Conservation (phyloP, 2,329 filamentous ascomycete genomes). For the Colletotrichum tropicicola region DNA sequence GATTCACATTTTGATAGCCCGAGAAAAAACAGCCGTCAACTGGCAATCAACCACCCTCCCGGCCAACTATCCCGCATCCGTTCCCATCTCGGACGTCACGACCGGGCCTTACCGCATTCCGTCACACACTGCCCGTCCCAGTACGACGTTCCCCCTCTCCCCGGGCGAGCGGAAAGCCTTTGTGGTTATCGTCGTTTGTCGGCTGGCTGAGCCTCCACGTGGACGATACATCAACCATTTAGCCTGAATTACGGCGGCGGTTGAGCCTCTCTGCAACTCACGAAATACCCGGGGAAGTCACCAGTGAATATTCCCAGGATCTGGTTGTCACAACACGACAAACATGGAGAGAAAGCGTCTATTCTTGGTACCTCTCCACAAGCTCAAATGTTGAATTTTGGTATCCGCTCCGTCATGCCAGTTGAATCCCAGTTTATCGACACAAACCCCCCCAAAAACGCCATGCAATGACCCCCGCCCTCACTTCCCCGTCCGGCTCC, state of each 20-base stretch:
- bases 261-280: neutral
- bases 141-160: conserved; percentile 5
- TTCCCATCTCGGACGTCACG: neutral
- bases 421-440: neutral
- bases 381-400: neutral
- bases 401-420: conserved; percentile 20
- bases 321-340: neutral
- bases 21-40: too few species aligned
- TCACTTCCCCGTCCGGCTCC: conserved; percentile 31
- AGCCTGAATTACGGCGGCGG: conserved; percentile 3
- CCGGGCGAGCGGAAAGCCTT: conserved; percentile 11
- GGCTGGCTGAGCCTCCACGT: neutral
- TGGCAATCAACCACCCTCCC: neutral
- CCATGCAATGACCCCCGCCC: neutral
- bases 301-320: neutral
- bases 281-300: too few species aligned
- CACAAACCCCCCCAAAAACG: neutral
- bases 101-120: neutral
- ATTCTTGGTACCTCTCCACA: too few species aligned
- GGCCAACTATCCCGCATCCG: neutral
- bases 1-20: too few species aligned
- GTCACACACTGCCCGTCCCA: neutral
- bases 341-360: neutral
- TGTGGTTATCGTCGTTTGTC: neutral
- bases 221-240: conserved; percentile 3